phyloP scores from a whole-genome alignment of 306 rosid species.

The Cercis canadensis region DNA sequence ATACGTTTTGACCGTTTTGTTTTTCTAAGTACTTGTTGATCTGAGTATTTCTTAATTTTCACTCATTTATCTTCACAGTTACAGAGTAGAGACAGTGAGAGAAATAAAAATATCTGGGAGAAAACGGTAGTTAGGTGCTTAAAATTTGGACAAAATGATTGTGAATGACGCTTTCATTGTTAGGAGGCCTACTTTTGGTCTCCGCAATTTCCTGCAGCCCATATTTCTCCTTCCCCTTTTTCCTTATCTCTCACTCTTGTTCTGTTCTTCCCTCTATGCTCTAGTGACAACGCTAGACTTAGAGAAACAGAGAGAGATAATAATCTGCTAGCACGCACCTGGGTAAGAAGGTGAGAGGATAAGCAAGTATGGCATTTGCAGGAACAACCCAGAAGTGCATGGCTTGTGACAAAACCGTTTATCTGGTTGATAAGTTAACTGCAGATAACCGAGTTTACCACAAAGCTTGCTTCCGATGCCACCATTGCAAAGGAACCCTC shows the following conservation, averaged over 20 bases:
- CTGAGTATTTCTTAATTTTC: slow-evolving; percentile 24
- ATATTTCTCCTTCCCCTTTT: slow-evolving; percentile 36
- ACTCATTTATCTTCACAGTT: slow-evolving; percentile 37
- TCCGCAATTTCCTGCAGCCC: slow-evolving; percentile 54
- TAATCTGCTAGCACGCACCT: slow-evolving; percentile 24
- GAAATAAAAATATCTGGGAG: slow-evolving; percentile 29
- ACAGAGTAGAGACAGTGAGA: not conserved
- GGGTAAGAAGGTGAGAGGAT: slow-evolving; percentile 31
- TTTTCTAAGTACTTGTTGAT: slow-evolving; percentile 3
- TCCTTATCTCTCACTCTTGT: slow-evolving; percentile 39
- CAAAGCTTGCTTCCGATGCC: slow-evolving; percentile 98
- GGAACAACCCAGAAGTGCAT: slow-evolving; percentile 99
- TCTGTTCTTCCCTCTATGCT: slow-evolving; percentile 19
- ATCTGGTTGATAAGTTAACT: slow-evolving; percentile 92
- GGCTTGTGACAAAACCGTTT: slow-evolving; percentile 98
- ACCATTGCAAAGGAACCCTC: slow-evolving; percentile 98
- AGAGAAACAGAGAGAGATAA: no score
- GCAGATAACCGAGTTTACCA: slow-evolving; percentile 92
- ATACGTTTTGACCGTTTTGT: not conserved
- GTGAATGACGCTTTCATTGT: slow-evolving; percentile 57
- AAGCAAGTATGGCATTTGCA: slow-evolving; percentile 82
- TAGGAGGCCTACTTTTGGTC: slow-evolving; percentile 51
- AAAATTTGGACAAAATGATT: slow-evolving; percentile 65
- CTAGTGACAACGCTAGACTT: no score
- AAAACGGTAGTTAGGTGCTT: slow-evolving; percentile 64